Evolutionary conservation across 192 early-diverging fungal genomes (phyloP), one percentile per base, ranked within the genome.

Genomic region (Mortierella hygrophila): DNA sequence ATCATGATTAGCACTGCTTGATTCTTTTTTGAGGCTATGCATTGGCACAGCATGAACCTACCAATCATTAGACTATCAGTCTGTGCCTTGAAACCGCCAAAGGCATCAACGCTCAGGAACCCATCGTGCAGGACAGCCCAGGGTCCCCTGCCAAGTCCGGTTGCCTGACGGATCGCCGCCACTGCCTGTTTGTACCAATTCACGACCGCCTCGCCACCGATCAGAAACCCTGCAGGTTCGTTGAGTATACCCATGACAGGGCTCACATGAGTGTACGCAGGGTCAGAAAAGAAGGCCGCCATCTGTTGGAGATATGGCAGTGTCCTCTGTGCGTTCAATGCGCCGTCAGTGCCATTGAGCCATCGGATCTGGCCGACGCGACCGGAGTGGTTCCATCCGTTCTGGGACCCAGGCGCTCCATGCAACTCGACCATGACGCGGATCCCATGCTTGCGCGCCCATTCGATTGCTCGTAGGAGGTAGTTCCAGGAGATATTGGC

Each of bases 381-480:
- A 35, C 91, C 91, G 16, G 89, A 90, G 70, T 90, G 91, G 65
- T 91, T 91, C 91, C 91, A 94, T 2, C 94, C 94, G 77, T 95
- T 95, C 74, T 95, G 95, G 32, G 93, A 94, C 10, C 95, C 95
- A 37, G 95, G 95, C 1, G 92, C 92, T 0, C 90, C 92, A 71
- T 95, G 94, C n/a, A 95, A 74, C 52, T 95, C 94, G 1, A 95
- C 81, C 79, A 94, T 91, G 40, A 95, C 93, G 26, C 94, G 90
- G 68, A 95, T 82, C 9, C 91, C 89, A 73, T 93, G 93, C 69
- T 93, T 92, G 21, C 88, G 79, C 15, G 94, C 93, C 95, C 93
- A 94, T 44, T 88, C 89, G 42, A 95, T 83, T 0, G 91, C 91
- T 35, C 79, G 88, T 15, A 91, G 70, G 70, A 95, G 55, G 78